Evolutionary conservation across 2,329 filamentous ascomycete species (phyloP), one percentile per base, ranked within the genome.

Genomic region (Magnaporthiopsis poae): DNA sequence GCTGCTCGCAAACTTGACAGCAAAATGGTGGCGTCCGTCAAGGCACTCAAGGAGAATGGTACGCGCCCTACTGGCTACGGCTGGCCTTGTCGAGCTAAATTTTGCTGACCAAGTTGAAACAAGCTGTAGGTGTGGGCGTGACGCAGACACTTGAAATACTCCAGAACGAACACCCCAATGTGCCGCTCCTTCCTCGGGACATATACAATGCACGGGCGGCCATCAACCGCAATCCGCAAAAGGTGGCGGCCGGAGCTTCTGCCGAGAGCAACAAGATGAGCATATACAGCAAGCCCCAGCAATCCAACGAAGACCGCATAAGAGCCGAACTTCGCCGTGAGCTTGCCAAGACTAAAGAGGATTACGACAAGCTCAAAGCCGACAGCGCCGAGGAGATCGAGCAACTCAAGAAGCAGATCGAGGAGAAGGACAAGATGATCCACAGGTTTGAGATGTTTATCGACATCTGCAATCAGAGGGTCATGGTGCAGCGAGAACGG

Each of bases 141-240:
- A 85, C 81, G 66, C 84, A 88, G 74, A 89, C 86, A n/a, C 77
- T 89, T 67, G 85, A 88, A 73, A 87, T 88, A 68, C 77, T 89
- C 66, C 86, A 89, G 71, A 82, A 79, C 61, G 84, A 88, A 68
- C 86, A 88, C 70, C 86, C 86, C 4, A 81, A 86, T 67, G 86
- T 87, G 39, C 86, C 86, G 52, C 79, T 88, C 60, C 80, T 88
- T 2, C 86, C 86, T 2, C 80, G 86, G 39, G 86, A 89, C 69
- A 88, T 89, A 60, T 89, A 89, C 74, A 89, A 89, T 69, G 86
- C 86, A 7, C 82, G 86, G 56, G 86, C 86, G 0, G 86, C 86
- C 33, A 88, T 89, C 72, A 88, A 86, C 68, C 82, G 86, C 18
- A 88, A 89, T 66, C 86, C 86, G 0, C 78, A 83, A 66, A 88